Percentiles rank a stretch among this genome's conserved stretches.
Evolutionary conservation across 139 green algal species (phyloP).

Genomic region (Picochlorum sp.): DNA sequence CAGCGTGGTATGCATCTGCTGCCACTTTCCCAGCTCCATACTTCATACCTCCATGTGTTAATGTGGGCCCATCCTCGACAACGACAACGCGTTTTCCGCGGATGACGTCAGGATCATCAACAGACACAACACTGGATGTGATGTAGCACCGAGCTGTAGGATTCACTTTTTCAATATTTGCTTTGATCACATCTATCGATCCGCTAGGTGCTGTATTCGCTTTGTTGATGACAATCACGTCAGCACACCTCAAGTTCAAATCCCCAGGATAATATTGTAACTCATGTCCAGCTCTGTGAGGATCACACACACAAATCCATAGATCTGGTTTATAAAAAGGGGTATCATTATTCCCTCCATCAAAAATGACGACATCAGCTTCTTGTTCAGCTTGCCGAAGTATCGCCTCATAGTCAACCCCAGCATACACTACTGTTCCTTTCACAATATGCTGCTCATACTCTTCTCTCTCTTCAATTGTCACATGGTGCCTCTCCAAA

Average conservation of each 20-base stretch:
- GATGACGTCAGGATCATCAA: conserved; percentile 27
- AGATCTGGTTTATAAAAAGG: conserved; percentile 42
- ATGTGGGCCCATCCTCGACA: conserved; percentile 38
- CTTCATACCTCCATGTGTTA: conserved; percentile 30
- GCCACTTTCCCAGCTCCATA: conserved; percentile 30
- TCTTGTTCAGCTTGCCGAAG: conserved; percentile 33
- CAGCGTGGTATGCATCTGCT: conserved; percentile 30
- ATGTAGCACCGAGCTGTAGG: conserved; percentile 19
- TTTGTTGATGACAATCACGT: conserved; percentile 41
- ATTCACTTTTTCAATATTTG: conserved; percentile 17
- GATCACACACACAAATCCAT: conserved; percentile 33
- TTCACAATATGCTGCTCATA: conserved; percentile 44
- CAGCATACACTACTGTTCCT: conserved; percentile 35
- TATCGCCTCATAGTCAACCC: conserved; percentile 43
- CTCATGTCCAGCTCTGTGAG: conserved; percentile 26
- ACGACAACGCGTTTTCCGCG: conserved; percentile 27
- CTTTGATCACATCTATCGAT: conserved; percentile 22
- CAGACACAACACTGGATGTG: conserved; percentile 23
- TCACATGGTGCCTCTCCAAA: conserved; percentile 30
- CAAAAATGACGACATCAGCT: conserved; percentile 37
- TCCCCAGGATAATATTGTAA: conserved; percentile 31
- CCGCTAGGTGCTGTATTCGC: conserved; percentile 37
- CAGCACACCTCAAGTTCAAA: conserved; percentile 35
- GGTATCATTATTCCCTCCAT: conserved; percentile 41
- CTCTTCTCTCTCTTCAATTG: conserved; percentile 41